Evolutionary conservation across 169 alveolate genomes (phyloP).

Genomic region (Eimeria sp.): DNA sequence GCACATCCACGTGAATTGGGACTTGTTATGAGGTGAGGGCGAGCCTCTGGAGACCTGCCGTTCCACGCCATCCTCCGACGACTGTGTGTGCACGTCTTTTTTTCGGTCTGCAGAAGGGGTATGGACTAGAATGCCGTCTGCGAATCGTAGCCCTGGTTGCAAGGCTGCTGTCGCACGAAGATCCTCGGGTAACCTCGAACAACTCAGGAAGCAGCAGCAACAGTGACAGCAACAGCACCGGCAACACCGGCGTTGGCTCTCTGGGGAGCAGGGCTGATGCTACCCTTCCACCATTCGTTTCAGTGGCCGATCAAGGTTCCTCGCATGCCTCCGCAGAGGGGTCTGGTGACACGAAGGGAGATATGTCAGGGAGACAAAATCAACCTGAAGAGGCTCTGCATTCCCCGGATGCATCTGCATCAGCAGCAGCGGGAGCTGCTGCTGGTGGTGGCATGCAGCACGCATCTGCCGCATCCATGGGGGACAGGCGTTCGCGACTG

Average conservation of each 20-base stretch:
- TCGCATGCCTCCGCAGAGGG: slow-evolving; percentile 2
- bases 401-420: slow-evolving; percentile 1
- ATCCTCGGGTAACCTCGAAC: not conserved
- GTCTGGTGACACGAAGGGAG: slow-evolving; percentile 15
- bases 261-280: not conserved
- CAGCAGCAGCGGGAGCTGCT: not conserved
- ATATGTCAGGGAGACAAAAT: not conserved
- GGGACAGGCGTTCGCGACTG: slow-evolving; percentile 8
- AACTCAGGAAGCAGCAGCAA: slow-evolving; percentile 14
- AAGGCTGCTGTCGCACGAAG: slow-evolving; percentile 50
- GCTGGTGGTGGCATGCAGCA: not conserved
- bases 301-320: slow-evolving; percentile 11
- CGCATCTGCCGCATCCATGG: not conserved
- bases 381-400: not conserved
- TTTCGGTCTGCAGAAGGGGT: slow-evolving; percentile 17
- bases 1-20: not conserved
- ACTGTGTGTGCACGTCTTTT: not conserved
- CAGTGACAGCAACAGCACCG: not conserved
- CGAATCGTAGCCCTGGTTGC: slow-evolving; percentile 12
- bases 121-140: slow-evolving; percentile 47
- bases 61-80: not conserved
- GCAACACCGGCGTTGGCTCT: not conserved
- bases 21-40: not conserved
- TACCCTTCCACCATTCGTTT: slow-evolving; percentile 51
- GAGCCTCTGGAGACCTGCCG: not conserved